Evolutionary conservation across 805 yeast species (phyloP), one percentile per base, ranked within the genome.

Genomic region (Kazachstania taianensis): DNA sequence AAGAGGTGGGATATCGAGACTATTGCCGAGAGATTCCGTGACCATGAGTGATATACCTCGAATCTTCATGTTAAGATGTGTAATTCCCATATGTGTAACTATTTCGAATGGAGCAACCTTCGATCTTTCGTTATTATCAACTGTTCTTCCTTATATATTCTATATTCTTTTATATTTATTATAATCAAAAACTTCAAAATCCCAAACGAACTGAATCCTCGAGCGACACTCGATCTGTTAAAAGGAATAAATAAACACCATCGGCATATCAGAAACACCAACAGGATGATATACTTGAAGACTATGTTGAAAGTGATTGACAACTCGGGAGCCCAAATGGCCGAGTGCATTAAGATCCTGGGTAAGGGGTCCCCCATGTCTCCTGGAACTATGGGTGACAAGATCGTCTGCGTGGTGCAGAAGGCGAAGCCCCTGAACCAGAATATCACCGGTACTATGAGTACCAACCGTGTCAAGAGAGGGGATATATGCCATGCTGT

Each of bases 401-500:
- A 78, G 58, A 81, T 92, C 43, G 94, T 92, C 7, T 94, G 85
- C 37, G 98, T 92, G 41, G 89, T 92, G 34, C 87, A 87, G 59
- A 81, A 84, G 59, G 94, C 96, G 30, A 75, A 74, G 53, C 89
- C 95, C 10, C 59, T 81, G 42, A 70, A 78, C 32, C 71, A 78
- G 30, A 78, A 73, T 42, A 70, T 80, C 40, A 72, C 85, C 1
- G 94, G 92, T 46, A 78, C 81, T 30, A 65, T 79, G 2, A 78
- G 80, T 23, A 69, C 78, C 27, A 82, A 81, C 59, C 67, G 89
- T 59, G 95, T 89, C 28, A 84, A 87, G 60, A 80, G 92, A 63
- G 94, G 96, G 49, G 98, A 92, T 55, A 84, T 92, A 36, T 81
- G 92, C 40, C 89, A 94, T 53, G 98, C 96, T 4, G 89, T 92